These are phyloP conservation scores for Tausonia pullulans DNA, from an alignment of 1,284 basidiomycete genomes.

Conservation along the genomic window DNA sequence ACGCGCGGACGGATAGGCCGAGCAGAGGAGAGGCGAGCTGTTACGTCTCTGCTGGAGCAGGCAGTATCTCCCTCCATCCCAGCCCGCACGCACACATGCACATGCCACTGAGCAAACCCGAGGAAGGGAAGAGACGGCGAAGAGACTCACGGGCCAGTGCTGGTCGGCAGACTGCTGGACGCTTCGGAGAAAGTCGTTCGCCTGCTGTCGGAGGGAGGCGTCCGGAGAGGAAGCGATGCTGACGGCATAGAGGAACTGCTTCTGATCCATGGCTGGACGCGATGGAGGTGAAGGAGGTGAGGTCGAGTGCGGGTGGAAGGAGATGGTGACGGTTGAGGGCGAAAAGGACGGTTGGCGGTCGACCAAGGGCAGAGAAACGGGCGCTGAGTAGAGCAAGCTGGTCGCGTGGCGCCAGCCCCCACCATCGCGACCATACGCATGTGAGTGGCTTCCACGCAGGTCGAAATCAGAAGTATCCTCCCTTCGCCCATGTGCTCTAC, in stretches of 20 bases:
- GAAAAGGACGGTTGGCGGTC: neutral
- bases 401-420: too few relatives aligned
- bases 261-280: conserved; percentile 8
- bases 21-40: neutral
- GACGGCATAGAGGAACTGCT: conserved; percentile 15
- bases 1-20: neutral
- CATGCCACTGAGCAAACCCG: neutral
- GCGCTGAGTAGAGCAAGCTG: too few relatives aligned
- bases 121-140: neutral
- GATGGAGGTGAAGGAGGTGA: neutral
- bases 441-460: too few relatives aligned
- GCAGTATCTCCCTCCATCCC: too few relatives aligned
- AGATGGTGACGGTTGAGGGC: neutral
- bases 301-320: neutral
- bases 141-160: conserved; percentile 15
- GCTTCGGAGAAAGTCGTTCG: conserved; percentile 16
- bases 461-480: too few relatives aligned
- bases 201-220: conserved; percentile 12
- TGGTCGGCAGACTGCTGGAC: conserved; percentile 10
- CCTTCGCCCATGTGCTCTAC: too few relatives aligned
- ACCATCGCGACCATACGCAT: too few relatives aligned
- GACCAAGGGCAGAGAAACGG: too few relatives aligned
- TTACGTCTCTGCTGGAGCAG: neutral
- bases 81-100: neutral
- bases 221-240: conserved; percentile 6